Evolutionary conservation across 768 basidiomycete genomes (phyloP), one percentile per base, ranked within the genome.

Genomic region (Kockovaella imperatae): DNA sequence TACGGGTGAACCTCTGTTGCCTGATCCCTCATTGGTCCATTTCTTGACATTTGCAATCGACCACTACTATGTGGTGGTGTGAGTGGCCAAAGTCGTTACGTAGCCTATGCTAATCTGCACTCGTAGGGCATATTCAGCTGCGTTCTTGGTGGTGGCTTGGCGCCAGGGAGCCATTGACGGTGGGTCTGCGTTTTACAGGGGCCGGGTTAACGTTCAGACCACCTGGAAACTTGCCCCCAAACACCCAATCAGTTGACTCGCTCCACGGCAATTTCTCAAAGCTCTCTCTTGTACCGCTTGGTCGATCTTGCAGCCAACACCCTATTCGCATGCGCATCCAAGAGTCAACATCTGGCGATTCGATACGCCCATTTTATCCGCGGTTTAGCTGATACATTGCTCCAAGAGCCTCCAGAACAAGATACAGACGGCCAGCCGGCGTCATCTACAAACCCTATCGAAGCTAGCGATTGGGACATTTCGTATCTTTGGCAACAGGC

Each of bases 51-150:
- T 53, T 35, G 45, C 52, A 13, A 53, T 53, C 40, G 52, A 53
- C 25, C 52, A 53, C 32, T 53, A 53, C 30, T 48, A 49, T 31
- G 52, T 53, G 3, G 52, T 53, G 20, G 48, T 53, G 50, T 52
- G 29, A 40, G 50, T 45, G 14, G 3, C 15, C 26, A n/a, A 14
- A 4, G 6, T 24, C 13, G 26, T n/a, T n/a, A n/a, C n/a, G n/a
- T n/a, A n/a, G n/a, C n/a, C 36, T 13, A 38, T 10, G 41, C 34
- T 3, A 11, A 6, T 36, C 50, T 52, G 38, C 46, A 17, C 4
- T n/a, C 4, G 6, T 39, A 52, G 50, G 3, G 42, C 52, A 1
- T 53, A 53, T 29, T 43, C 52, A 3, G 52, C 52, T 24, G 39
- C 41, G 8, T 53, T 53, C 31, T 42, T 53, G 7, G 40, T 48